Conservation (phyloP, 495 filamentous ascomycete species). For the Aspergillus carlsbadensis region DNA sequence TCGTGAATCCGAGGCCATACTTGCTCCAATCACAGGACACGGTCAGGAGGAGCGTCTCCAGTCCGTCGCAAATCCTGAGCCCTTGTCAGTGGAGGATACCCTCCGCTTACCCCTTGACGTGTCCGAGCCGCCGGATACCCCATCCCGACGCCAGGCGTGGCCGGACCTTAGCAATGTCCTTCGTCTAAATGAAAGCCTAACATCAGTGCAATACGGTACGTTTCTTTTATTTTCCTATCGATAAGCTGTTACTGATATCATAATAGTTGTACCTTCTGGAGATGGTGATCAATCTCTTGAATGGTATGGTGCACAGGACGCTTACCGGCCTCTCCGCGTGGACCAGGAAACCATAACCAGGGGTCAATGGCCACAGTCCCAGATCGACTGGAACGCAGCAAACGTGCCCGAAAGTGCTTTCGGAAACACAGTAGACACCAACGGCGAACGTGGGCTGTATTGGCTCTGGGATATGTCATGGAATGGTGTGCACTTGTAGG, state of each 20-base stretch:
- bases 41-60: not conserved
- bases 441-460: conserved; percentile 23
- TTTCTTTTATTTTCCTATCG: not conserved
- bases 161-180: conserved; percentile 14
- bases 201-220: conserved; percentile 28
- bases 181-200: conserved; percentile 28
- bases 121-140: conserved; percentile 10
- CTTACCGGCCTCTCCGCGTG: not conserved
- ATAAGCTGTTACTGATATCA: not conserved
- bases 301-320: conserved; percentile 1
- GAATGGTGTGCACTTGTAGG: conserved; percentile 14
- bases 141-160: conserved; percentile 3
- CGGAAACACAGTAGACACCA: not conserved
- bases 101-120: conserved; percentile 25
- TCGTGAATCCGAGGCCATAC: conserved; percentile 26
- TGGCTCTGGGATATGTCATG: conserved; percentile 32
- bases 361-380: not conserved
- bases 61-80: not conserved
- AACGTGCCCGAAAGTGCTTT: not conserved
- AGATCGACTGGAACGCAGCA: not conserved
- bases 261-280: conserved; percentile 13
- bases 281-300: conserved; percentile 6
- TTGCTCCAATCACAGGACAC: conserved; percentile 20
- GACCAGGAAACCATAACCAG: too few species aligned
- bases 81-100: conserved; percentile 28